Evolutionary conservation across 441 rosid genomes (phyloP), one percentile per base, ranked within the genome.

Genomic region (Hura crepitans): DNA sequence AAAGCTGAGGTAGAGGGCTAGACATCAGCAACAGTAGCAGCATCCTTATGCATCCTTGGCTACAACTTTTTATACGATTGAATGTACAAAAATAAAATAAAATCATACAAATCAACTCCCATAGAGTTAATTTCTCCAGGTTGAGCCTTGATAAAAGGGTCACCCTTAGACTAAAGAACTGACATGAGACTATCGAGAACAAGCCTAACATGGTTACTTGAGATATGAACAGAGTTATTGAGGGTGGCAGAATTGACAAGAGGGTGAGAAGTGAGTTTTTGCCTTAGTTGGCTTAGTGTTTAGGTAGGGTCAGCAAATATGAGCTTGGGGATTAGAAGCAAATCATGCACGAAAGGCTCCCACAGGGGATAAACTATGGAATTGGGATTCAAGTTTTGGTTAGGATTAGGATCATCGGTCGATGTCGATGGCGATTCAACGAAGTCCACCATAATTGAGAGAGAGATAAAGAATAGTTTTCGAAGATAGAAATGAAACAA

Each of bases 1-100:
- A 96, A 96, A 27, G 99, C 99, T 1, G 99, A 96, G 51, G 96
- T 92, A 28, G 99, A 96, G 0, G 99, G 99, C 99, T 98, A 96
- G 1, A 92, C 98, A 77, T 95, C 99, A 13, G 98, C 97, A 27
- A 95, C 96, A 3, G 99, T 80, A 3, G 92, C 98, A 6, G 98
- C 81, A 66, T 96, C 99, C 82, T 89, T 96, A 58, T 96, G 96
- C 70, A 96, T 76, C 79, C 97, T 86, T 2, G 98, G 99, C 70
- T 88, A 71, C 77, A 96, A 75, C 84, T 84, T 91, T 85, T 92
- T 96, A 75, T 92, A 96, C 18, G 97, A 92, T 72, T 96, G 99
- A 78, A 96, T 89, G 46, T 92, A 96, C 75, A 96, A 72, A 57
- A 96, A 96, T 74, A 91, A 67, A 43, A 91, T 76, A 80, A 96